These are phyloP conservation scores for Williopsis jadinii DNA, from an alignment of 1,139 yeast genomes.

Conservation along the genomic window DNA sequence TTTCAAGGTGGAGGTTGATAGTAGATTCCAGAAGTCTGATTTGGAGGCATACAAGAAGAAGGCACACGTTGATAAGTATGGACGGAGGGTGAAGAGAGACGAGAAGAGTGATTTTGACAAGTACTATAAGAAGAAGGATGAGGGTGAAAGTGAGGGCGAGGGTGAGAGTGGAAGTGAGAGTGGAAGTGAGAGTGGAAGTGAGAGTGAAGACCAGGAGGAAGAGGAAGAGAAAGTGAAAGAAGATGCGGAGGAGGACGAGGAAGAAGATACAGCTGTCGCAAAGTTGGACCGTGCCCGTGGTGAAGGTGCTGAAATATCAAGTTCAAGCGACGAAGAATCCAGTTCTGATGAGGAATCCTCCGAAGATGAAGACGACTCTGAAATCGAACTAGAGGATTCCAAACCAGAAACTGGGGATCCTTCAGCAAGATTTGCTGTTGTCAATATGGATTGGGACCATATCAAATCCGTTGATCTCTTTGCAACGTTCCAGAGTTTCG, in stretches of 20 bases:
- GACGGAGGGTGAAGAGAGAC: conserved; percentile 42
- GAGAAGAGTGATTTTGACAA: conserved; percentile 9
- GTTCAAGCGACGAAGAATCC: conserved; percentile 34
- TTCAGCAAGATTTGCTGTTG: conserved; percentile 75
- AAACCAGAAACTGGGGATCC: conserved; percentile 86
- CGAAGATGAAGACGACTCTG: conserved; percentile 50
- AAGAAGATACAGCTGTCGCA: conserved; percentile 9
- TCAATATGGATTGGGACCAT: conserved; percentile 97
- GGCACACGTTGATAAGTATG: conserved; percentile 78
- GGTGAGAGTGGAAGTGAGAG: conserved; percentile 17
- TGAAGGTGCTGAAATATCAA: conserved; percentile 42
- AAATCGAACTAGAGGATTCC: conserved; percentile 31
- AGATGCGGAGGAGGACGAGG: conserved; percentile 23
- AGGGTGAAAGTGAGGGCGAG: conserved; percentile 5
- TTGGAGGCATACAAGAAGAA: conserved; percentile 51
- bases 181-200: conserved; percentile 24
- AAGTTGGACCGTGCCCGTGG: conserved; percentile 68
- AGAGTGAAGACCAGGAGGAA: conserved; percentile 18
- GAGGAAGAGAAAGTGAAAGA: conserved; percentile 24
- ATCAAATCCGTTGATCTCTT: conserved; percentile 76
- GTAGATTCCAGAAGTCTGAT: conserved; percentile 74
- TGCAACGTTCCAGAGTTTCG: conserved; percentile 86
- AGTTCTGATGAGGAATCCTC: conserved; percentile 32
- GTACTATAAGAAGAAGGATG: conserved; percentile 29
- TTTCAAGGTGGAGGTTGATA: conserved; percentile 75